These are phyloP conservation scores for Artemisia tridentata DNA, from an alignment of 129 eudicot species.

Conservation along the genomic window DNA sequence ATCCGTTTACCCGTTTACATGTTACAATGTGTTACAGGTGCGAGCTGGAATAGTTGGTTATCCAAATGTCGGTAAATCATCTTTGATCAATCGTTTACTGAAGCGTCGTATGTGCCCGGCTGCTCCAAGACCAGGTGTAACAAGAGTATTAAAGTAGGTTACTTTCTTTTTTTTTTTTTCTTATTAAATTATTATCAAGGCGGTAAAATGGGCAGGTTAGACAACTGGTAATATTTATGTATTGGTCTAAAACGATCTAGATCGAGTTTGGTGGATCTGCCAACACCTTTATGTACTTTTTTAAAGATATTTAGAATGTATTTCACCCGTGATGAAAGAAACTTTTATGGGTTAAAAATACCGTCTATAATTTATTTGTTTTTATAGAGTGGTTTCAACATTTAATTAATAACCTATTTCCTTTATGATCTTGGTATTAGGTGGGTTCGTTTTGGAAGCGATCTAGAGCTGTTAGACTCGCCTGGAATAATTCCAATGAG, in stretches of 20 bases:
- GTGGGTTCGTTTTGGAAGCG: constrained; percentile 95
- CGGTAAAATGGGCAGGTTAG: not conserved
- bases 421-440: constrained; percentile 44
- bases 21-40: constrained; percentile 42
- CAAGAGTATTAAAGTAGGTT: constrained; percentile 80
- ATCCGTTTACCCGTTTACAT: too few species aligned
- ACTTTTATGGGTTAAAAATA: not conserved
- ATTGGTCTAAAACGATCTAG: too few species aligned
- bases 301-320: too few species aligned
- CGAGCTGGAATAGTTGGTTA: constrained; percentile 97
- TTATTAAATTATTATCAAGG: not conserved
- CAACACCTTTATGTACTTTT: too few species aligned
- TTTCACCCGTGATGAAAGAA: too few species aligned
- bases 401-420: constrained; percentile 1
- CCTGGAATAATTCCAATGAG: constrained; percentile 99
- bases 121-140: constrained; percentile 99
- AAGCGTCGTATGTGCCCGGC: constrained; percentile 96
- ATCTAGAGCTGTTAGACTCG: constrained; percentile 87
- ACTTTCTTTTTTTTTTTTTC: not conserved
- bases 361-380: constrained; percentile 1
- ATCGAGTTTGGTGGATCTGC: too few species aligned
- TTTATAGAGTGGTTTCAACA: not conserved
- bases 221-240: too few species aligned
- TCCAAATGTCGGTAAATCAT: constrained; percentile 98
- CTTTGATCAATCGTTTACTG: constrained; percentile 85